Conservation (phyloP, 2,329 filamentous ascomycete species). For the Penicillium sp. region DNA sequence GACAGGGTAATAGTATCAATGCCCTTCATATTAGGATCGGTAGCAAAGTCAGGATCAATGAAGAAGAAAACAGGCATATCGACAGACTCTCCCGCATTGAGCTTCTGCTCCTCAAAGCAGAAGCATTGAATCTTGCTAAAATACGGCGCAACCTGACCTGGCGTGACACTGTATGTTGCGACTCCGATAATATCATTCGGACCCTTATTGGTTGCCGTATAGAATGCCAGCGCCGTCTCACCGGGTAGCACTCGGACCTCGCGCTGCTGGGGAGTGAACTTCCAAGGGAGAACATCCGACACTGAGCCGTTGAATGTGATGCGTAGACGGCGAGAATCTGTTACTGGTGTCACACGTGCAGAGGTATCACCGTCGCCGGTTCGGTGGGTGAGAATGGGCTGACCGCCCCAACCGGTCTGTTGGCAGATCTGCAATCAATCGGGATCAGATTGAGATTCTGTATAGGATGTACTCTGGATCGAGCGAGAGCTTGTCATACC, state of each 20-base stretch:
- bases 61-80: constrained; percentile 99
- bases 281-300: constrained; percentile 92
- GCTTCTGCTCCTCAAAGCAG: constrained; percentile 91
- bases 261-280: constrained; percentile 90
- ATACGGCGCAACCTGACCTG: constrained; percentile 88
- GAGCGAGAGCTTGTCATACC: constrained; percentile 31
- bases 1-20: constrained; percentile 92
- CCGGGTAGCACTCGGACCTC: constrained; percentile 92
- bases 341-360: constrained; percentile 69
- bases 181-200: constrained; percentile 93
- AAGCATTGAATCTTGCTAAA: constrained; percentile 99
- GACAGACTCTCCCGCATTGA: constrained; percentile 91
- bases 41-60: constrained; percentile 87
- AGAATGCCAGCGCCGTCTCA: constrained; percentile 94
- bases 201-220: constrained; percentile 87
- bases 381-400: constrained; percentile 72
- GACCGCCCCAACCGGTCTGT: constrained; percentile 70
- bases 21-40: constrained; percentile 82
- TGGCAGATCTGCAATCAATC: constrained; percentile 40
- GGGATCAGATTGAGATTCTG: neutral
- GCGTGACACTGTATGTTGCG: constrained; percentile 93
- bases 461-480: neutral
- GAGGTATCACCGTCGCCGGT: constrained; percentile 62
- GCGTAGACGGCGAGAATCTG: constrained; percentile 70
- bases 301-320: constrained; percentile 95